Percentiles rank a stretch among this genome's conserved stretches.
Conservation (phyloP, 2,329 filamentous ascomycete species). For the Trichoderma koningiopsis region DNA sequence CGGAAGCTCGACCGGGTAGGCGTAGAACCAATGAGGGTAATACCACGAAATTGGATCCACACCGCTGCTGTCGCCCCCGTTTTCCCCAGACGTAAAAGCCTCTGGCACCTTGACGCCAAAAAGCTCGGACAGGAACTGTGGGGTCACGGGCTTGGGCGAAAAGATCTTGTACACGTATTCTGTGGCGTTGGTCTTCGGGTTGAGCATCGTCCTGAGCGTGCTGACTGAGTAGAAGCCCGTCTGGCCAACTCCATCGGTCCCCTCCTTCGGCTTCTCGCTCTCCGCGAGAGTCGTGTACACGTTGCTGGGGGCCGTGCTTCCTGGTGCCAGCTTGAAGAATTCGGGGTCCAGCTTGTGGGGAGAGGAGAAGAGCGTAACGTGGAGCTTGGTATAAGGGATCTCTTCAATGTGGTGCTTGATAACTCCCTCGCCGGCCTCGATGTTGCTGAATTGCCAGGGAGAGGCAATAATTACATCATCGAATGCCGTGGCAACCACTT, state of each 20-base stretch:
- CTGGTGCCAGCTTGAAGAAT: constrained; percentile 69
- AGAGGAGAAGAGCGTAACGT: constrained; percentile 88
- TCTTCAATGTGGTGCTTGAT: constrained; percentile 69
- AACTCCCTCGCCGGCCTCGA: constrained; percentile 64
- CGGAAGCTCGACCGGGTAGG: constrained; percentile 84
- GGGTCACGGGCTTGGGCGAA: constrained; percentile 56
- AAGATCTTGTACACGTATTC: constrained; percentile 70
- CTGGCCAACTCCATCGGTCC: constrained; percentile 65
- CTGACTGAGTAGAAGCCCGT: constrained; percentile 86
- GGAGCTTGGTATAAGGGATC: constrained; percentile 82
- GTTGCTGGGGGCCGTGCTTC: constrained; percentile 65
- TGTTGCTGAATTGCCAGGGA: constrained; percentile 78
- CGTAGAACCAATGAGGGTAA: constrained; percentile 74
- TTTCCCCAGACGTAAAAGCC: constrained; percentile 37
- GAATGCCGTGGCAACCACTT: constrained; percentile 58
- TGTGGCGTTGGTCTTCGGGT: constrained; percentile 55
- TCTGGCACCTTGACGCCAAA: constrained; percentile 53
- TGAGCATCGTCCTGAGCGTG: constrained; percentile 64
- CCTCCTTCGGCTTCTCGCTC: constrained; percentile 54
- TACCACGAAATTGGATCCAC: constrained; percentile 71
- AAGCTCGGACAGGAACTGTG: constrained; percentile 55
- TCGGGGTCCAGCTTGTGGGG: constrained; percentile 68
- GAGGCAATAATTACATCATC: constrained; percentile 82
- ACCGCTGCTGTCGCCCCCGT: constrained; percentile 34
- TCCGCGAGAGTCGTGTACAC: constrained; percentile 80